Evolutionary conservation across 257 asterid genomes (phyloP).

Genomic region (Solanum etuberosum): DNA sequence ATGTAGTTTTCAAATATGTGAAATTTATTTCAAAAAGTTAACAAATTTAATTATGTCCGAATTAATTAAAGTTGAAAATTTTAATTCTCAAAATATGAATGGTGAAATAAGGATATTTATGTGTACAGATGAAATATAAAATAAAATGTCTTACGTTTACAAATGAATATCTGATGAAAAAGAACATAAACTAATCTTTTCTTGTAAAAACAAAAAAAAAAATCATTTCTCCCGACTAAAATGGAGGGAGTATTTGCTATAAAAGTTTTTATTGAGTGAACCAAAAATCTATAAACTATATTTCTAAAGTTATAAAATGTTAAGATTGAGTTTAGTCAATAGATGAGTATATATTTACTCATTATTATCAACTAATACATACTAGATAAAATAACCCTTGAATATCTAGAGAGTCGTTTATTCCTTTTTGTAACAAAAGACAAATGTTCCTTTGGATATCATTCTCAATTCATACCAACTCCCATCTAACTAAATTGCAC

Average conservation of each 20-base stretch:
- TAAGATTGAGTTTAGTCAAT: background rate
- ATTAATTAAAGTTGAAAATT: too few species aligned
- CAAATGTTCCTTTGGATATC: background rate
- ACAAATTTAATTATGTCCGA: too few species aligned
- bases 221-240: background rate
- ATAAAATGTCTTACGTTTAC: too few species aligned
- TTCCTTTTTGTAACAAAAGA: background rate
- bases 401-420: background rate
- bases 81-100: too few species aligned
- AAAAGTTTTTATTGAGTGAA: background rate
- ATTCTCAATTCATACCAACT: conserved; percentile 14
- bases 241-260: background rate
- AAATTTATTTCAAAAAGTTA: too few species aligned
- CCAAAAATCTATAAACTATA: background rate
- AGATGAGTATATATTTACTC: background rate
- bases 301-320: background rate
- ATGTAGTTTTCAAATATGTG: too few species aligned
- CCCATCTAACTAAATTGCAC: conserved; percentile 1
- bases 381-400: background rate
- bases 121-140: too few species aligned
- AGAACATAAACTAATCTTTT: background rate
- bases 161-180: too few species aligned
- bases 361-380: background rate
- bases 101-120: too few species aligned
- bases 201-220: too few species aligned